Conservation (phyloP, 352 stramenopile species). For the Globisporangium alternatum region DNA sequence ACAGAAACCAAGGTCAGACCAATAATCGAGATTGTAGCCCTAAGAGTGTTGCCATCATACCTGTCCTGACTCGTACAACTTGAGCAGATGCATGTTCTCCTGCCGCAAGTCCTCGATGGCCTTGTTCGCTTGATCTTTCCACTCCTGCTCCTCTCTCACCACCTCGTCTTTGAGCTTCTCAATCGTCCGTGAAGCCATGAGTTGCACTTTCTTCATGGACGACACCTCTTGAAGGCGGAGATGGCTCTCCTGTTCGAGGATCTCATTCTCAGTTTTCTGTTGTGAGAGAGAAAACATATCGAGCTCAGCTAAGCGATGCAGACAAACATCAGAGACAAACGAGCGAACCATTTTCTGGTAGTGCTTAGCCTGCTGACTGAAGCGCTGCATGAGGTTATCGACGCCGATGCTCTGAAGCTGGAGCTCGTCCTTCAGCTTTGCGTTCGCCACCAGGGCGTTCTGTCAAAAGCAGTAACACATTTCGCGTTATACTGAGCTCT, state of each 20-base stretch:
- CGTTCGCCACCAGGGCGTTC: conserved; percentile 77
- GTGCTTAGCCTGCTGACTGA: conserved; percentile 61
- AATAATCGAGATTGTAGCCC: background rate
- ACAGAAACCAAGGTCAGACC: background rate
- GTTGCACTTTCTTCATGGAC: conserved; percentile 60
- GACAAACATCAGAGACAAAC: background rate
- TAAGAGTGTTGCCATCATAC: conserved; percentile 14
- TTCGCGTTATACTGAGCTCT: background rate
- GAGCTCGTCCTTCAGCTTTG: conserved; percentile 78
- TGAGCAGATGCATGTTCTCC: conserved; percentile 58
- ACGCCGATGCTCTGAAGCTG: conserved; percentile 76
- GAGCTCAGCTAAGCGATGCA: background rate
- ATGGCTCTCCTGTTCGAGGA: conserved; percentile 68
- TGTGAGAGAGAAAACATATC: background rate
- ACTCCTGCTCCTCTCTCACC: conserved; percentile 46
- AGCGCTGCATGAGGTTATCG: conserved; percentile 78
- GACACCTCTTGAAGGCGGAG: conserved; percentile 58
- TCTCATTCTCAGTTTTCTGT: conserved; percentile 78
- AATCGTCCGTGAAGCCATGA: conserved; percentile 48
- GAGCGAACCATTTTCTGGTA: conserved; percentile 64
- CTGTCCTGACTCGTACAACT: conserved; percentile 51
- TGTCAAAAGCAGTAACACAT: conserved; percentile 11
- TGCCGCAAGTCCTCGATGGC: conserved; percentile 55
- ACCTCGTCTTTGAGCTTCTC: conserved; percentile 60
- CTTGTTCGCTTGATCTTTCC: conserved; percentile 49